phyloP scores from a whole-genome alignment of 352 stramenopile genomes.

The Saprolegnia diclina region DNA sequence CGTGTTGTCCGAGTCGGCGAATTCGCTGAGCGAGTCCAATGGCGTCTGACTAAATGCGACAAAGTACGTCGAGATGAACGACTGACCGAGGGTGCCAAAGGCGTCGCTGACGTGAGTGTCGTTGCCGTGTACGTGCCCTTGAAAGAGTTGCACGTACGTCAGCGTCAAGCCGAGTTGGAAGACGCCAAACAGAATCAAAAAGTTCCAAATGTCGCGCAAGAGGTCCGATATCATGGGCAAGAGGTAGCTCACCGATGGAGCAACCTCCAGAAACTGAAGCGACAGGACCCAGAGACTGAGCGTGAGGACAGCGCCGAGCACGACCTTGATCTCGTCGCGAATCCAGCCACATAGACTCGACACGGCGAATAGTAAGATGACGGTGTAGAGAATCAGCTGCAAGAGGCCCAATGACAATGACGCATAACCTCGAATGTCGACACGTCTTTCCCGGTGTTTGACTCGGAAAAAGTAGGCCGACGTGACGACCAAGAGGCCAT shows the following conservation, averaged over 20 bases:
- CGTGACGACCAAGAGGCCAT: slow-evolving; percentile 2
- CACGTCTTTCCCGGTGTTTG: not conserved
- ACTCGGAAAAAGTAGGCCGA: not conserved
- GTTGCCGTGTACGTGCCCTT: no score
- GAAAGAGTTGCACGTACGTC: not conserved
- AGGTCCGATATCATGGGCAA: slow-evolving; percentile 13
- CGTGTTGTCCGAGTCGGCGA: not conserved
- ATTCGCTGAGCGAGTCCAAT: not conserved
- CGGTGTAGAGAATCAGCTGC: slow-evolving; percentile 9
- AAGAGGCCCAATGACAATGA: not conserved
- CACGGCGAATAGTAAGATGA: slow-evolving; percentile 18
- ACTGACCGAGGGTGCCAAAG: not conserved
- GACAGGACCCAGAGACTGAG: not conserved
- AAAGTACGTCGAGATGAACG: not conserved
- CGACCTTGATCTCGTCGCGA: not conserved
- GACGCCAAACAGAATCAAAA: slow-evolving; percentile 11
- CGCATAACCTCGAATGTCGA: not conserved
- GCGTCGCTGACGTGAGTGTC: not conserved
- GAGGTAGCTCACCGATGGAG: not conserved
- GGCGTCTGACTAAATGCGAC: not conserved
- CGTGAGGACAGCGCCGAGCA: not conserved
- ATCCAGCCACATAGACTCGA: not conserved
- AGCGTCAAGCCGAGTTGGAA: slow-evolving; percentile 14
- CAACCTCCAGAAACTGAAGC: slow-evolving; percentile 2
- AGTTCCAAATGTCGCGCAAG: not conserved